phyloP scores from a whole-genome alignment of 306 rosid species.

The Cicer bijugum region DNA sequence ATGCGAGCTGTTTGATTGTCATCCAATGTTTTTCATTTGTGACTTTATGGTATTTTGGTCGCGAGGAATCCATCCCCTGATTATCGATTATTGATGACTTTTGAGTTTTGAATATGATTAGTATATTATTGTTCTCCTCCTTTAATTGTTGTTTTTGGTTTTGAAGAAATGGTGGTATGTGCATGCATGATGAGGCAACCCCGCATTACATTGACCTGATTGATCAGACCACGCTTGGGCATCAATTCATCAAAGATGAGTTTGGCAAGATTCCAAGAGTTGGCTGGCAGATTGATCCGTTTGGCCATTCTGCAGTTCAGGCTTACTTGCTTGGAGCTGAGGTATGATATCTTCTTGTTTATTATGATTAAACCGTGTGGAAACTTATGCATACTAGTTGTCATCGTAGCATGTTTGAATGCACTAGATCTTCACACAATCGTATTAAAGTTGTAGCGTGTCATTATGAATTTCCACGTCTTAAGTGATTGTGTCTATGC shows the following conservation, averaged over 20 bases:
- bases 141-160: constrained; percentile 30
- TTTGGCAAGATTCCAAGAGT: constrained; percentile 77
- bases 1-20: neutral
- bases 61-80: neutral
- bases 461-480: constrained; percentile 31
- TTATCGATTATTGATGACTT: constrained; percentile 10
- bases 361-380: constrained; percentile 19
- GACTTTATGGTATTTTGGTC: neutral
- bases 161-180: constrained; percentile 84
- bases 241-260: constrained; percentile 65
- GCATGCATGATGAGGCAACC: constrained; percentile 91
- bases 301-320: constrained; percentile 88
- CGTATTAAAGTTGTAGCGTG: constrained; percentile 20
- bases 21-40: neutral
- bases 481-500: constrained; percentile 36
- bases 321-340: constrained; percentile 87
- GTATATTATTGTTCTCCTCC: neutral
- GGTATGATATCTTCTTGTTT: constrained; percentile 55
- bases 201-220: constrained; percentile 80
- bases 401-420: constrained; percentile 18
- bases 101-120: constrained; percentile 32
- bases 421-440: constrained; percentile 1
- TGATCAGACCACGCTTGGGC: constrained; percentile 86
- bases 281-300: constrained; percentile 92
- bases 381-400: constrained; percentile 10